phyloP scores from a whole-genome alignment of 2,329 filamentous ascomycete genomes.

The Aspergillus amoenus region DNA sequence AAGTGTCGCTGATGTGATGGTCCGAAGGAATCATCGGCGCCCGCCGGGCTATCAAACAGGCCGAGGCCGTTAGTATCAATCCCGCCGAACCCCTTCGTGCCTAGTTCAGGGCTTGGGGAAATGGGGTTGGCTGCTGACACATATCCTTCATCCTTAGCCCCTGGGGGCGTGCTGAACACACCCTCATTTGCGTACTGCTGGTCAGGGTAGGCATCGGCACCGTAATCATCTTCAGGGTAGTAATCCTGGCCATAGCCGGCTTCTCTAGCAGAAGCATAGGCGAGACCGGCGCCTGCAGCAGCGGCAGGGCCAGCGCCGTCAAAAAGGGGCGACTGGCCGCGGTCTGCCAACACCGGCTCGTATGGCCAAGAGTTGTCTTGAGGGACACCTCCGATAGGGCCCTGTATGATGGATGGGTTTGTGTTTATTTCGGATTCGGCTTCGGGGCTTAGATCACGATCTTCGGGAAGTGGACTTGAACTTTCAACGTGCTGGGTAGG shows the following conservation, averaged over 20 bases:
- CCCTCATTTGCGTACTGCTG: conserved; percentile 36
- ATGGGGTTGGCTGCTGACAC: conserved; percentile 71
- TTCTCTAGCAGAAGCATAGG: conserved; percentile 55
- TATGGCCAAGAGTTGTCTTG: conserved; percentile 56
- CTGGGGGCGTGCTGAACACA: conserved; percentile 55
- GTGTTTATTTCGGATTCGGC: conserved; percentile 67
- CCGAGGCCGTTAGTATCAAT: conserved; percentile 54
- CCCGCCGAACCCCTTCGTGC: conserved; percentile 51
- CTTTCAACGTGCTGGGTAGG: conserved; percentile 76
- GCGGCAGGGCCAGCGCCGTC: conserved; percentile 44
- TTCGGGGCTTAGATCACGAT: conserved; percentile 43
- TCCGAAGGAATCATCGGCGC: conserved; percentile 65
- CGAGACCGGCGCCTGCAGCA: conserved; percentile 50
- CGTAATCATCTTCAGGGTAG: conserved; percentile 48
- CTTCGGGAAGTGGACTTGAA: conserved; percentile 42
- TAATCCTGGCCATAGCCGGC: conserved; percentile 62
- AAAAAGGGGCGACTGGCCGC: conserved; percentile 29
- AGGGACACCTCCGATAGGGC: conserved; percentile 61
- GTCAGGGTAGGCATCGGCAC: conserved; percentile 39
- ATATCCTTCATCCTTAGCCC: conserved; percentile 83
- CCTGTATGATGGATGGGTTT: conserved; percentile 80
- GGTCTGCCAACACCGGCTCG: conserved; percentile 53
- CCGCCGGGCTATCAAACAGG: conserved; percentile 49
- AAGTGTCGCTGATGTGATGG: conserved; percentile 62
- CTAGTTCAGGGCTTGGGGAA: conserved; percentile 50